Base-by-base conservation (phyloP, 2,329 filamentous ascomycete species). In the Cladosporium halotolerans region DNA sequence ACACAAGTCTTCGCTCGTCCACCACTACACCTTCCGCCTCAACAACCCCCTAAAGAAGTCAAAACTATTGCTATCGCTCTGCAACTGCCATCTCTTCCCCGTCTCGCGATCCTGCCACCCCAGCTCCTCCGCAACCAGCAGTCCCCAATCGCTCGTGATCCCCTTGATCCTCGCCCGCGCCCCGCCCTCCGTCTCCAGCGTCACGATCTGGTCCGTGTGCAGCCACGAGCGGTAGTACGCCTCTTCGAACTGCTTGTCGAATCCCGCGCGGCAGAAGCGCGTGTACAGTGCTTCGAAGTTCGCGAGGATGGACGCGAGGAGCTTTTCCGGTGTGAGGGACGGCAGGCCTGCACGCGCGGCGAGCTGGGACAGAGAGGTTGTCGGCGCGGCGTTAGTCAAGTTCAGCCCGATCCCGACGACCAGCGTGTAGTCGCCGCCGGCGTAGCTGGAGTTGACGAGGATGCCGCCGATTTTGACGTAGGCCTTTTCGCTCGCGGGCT, bases 11-110 rank as follows among this genome's bases (percentile, higher is more conserved):
- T 3, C 16, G 16, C 16, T 18, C 16, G 2, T 18, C 16, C 16
- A 18, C 13, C 31, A 39, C 57, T 39, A 90, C 2, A 84, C 70
- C 76, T 95, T 97, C 64, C 85, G 81, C 74, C 83, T 89, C 16
- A 99, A 75, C 63, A 99, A 66, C 0, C 93, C 93, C 66, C 82
- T 88, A 73, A 96, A 95, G 69, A 96, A 99, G 72, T 99, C 93
- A 74, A 99, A 99, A 69, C 91, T 96, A 66, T 99, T 99, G 68
- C 91, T 89, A 70, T 99, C 93, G 69, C 90, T 96, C 75, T 96
- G 91, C 71, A 99, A 72, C 62, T 86, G 82, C 80, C 87, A 92
- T 46, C 86, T 76, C 70, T 80, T 87, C 0, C 92, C 91, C 0
- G 88, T 96, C 2, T 78, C 75, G 50, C 84, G 76, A 58, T 89